These are phyloP conservation scores for Phytophthora brassicae DNA, from an alignment of 352 stramenopile genomes.

Conservation along the genomic window DNA sequence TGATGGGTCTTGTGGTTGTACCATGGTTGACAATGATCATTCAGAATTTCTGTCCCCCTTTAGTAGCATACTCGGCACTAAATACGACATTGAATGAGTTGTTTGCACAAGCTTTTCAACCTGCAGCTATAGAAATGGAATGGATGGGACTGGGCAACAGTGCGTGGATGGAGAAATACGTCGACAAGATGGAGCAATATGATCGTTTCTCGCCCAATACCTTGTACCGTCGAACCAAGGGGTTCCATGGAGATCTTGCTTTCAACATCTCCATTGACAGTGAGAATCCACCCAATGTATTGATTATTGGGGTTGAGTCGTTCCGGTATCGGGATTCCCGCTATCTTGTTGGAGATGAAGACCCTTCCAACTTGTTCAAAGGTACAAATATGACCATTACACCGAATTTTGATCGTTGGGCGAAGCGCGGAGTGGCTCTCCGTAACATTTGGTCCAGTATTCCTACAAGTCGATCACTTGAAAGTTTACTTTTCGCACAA, in stretches of 20 bases:
- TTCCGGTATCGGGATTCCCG: constrained; percentile 10
- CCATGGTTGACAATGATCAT: neutral
- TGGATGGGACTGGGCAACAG: neutral
- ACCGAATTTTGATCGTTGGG: constrained; percentile 49
- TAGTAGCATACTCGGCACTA: constrained; percentile 28
- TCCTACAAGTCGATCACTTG: constrained; percentile 53
- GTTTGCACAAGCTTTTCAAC: constrained; percentile 15
- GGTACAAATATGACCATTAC: constrained; percentile 31
- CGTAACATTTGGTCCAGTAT: constrained; percentile 58
- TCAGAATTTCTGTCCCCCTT: constrained; percentile 9
- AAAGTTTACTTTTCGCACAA: constrained; percentile 56
- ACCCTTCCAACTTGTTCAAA: constrained; percentile 34
- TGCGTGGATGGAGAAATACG: constrained; percentile 6
- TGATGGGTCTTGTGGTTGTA: constrained; percentile 5
- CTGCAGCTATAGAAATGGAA: neutral
- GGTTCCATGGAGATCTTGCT: constrained; percentile 10
- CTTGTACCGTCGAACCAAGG: constrained; percentile 10
- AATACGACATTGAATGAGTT: constrained; percentile 36
- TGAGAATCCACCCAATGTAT: constrained; percentile 4
- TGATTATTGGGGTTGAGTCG: constrained; percentile 13
- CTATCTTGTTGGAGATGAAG: constrained; percentile 16
- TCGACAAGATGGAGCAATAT: neutral
- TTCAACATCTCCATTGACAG: constrained; percentile 8
- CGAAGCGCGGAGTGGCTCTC: constrained; percentile 44
- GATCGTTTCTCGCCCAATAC: constrained; percentile 5